Base-by-base conservation (phyloP, 257 asterid genomes). In the Anisodus acutangulus region DNA sequence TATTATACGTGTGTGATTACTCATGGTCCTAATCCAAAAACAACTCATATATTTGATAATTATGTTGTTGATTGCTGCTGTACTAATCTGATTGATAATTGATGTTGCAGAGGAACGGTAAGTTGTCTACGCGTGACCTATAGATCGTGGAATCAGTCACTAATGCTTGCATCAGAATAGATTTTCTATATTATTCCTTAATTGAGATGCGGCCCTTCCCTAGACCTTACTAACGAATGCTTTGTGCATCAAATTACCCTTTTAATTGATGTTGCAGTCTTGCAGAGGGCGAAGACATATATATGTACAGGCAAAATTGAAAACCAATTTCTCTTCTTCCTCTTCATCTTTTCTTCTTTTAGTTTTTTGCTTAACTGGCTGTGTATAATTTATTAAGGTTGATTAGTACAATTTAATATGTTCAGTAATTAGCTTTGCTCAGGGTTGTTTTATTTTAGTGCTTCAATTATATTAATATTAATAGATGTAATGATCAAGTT, bases 1-100 rank as follows among this genome's bases (percentile, higher is more conserved):
- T 98, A 97, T 15, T 97, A 97, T 60, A 95, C 99, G 17, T 89
- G 99, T 59, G 99, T 97, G 85, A 93, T 97, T 87, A 88, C 91
- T 57, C 98, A 91, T 67, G 98, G 99, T 0, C 98, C 98, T 51
- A 97, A 93, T 74, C 97, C 97, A 0, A 93, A 89, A 88, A 97
- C 93, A 8, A 93, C 93, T 43, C 99, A 93, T 84, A 93, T 97
- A 15, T 97, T 86, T 70, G 97, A 95, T 83, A 93, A 92, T 58
- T 95, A 93, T 84, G 87, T 97, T 80, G 95, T 97, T 41, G 45
- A 41, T 6, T 41, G 45, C 45, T 41, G 5, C 6, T 41, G 6
- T 41, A 0, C 45, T 41, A 41, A 41, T 41, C 45, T 41, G 45
- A 2, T 41, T 41, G 5, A 41, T 41, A 41, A 41, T 41, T 41